Conservation (phyloP, 176 grass and related monocot genomes). For the Cenchrus americanus region DNA sequence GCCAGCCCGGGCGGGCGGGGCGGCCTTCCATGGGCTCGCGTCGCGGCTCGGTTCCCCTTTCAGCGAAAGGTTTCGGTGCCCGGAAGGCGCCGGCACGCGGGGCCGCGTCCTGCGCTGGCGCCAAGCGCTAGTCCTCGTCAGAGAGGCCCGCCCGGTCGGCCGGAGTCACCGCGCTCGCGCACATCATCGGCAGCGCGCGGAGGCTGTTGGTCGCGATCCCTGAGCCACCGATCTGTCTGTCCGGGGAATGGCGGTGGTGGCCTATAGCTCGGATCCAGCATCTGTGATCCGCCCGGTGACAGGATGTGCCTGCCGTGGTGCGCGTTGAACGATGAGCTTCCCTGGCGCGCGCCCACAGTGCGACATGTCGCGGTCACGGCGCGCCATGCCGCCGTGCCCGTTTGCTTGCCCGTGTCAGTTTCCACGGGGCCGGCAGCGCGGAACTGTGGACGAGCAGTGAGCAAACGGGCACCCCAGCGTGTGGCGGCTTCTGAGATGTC, state of each 20-base stretch:
- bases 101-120: conserved; percentile 11
- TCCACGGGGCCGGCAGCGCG: conserved; percentile 40
- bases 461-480: conserved; percentile 6
- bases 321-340: background rate
- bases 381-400: conserved; percentile 40
- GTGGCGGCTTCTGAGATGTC: conserved; percentile 8
- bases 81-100: conserved; percentile 7
- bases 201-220: conserved; percentile 3
- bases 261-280: background rate
- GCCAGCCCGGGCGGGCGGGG: no score
- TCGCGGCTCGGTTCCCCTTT: background rate
- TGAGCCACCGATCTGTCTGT: conserved; percentile 2
- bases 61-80: background rate
- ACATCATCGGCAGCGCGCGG: conserved; percentile 2
- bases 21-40: no score
- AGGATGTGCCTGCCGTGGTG: background rate
- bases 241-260: background rate
- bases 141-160: background rate
- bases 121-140: background rate
- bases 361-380: conserved; percentile 29
- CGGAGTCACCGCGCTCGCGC: no score
- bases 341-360: background rate
- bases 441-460: conserved; percentile 38
- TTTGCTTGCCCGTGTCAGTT: conserved; percentile 50
- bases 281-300: conserved; percentile 29